phyloP scores from a whole-genome alignment of 129 eudicot genomes.

The Flaveria sonorensis region DNA sequence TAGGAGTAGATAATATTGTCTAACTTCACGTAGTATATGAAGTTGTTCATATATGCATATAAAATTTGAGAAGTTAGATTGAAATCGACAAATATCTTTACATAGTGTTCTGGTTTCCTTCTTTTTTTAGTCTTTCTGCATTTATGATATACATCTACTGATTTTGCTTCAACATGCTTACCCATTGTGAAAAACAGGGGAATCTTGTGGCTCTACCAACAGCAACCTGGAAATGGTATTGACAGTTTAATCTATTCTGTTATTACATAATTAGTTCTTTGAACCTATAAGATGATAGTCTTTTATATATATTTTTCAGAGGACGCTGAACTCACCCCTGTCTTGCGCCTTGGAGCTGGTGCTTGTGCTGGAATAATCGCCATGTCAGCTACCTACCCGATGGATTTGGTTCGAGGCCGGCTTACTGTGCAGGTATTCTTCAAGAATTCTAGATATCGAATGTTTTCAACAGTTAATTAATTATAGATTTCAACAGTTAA shows the following conservation, averaged over 20 bases:
- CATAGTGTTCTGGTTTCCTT: not conserved
- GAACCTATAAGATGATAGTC: constrained; percentile 11
- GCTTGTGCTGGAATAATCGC: constrained; percentile 99
- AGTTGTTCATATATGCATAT: not conserved
- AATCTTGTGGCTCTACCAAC: constrained; percentile 71
- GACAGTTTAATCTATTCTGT: constrained; percentile 2
- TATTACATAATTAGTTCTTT: constrained; percentile 3
- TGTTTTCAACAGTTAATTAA: not conserved
- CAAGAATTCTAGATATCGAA: not conserved
- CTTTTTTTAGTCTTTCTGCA: not conserved
- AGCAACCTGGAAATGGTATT: constrained; percentile 88
- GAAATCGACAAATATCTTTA: not conserved
- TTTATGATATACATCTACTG: not conserved
- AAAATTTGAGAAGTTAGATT: constrained; percentile 8
- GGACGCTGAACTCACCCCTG: constrained; percentile 97
- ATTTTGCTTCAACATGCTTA: constrained; percentile 14
- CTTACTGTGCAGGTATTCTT: constrained; percentile 85
- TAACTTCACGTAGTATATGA: constrained; percentile 2
- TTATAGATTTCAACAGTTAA: too few relatives aligned
- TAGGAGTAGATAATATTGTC: constrained; percentile 10
- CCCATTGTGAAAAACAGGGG: constrained; percentile 62
- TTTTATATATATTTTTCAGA: constrained; percentile 47
- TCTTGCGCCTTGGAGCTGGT: constrained; percentile 97
- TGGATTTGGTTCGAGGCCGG: constrained; percentile 99
- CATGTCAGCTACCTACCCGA: constrained; percentile 99